phyloP scores from a whole-genome alignment of 2,329 filamentous ascomycete genomes.

The Colletotrichum cuscutae region DNA sequence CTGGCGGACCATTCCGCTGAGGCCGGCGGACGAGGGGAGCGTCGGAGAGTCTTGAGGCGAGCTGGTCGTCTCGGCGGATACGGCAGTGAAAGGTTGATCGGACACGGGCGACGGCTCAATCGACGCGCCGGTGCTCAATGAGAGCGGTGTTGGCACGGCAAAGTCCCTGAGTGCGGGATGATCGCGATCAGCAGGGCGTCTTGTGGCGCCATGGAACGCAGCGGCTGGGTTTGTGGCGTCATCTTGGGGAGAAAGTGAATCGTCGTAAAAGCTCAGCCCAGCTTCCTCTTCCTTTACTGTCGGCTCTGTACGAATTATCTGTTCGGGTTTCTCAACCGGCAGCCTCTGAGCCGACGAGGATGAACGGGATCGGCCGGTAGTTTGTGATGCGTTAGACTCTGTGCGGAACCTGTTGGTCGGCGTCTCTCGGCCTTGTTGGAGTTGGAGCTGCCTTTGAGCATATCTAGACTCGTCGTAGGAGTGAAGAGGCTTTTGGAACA shows the following conservation, averaged over 20 bases:
- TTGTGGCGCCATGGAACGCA: constrained; percentile 43
- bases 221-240: constrained; percentile 27
- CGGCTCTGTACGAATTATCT: constrained; percentile 42
- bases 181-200: constrained; percentile 62
- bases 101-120: constrained; percentile 43
- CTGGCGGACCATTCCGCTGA: constrained; percentile 85
- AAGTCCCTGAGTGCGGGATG: constrained; percentile 65
- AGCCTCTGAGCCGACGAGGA: constrained; percentile 55
- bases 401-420: constrained; percentile 59
- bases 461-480: constrained; percentile 89
- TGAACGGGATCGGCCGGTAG: constrained; percentile 56
- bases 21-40: constrained; percentile 73
- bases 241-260: constrained; percentile 48
- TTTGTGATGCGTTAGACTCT: constrained; percentile 56
- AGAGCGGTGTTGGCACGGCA: constrained; percentile 55
- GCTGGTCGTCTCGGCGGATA: constrained; percentile 36
- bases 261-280: constrained; percentile 55
- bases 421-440: constrained; percentile 79
- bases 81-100: constrained; percentile 37
- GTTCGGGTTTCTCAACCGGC: constrained; percentile 45
- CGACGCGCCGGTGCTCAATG: constrained; percentile 43
- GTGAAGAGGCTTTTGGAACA: constrained; percentile 75
- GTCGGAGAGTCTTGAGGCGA: constrained; percentile 78
- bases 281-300: constrained; percentile 46
- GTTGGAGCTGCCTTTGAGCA: constrained; percentile 81